Conservation (phyloP, 371 early-diverging fungal genomes). For the Mortierella sp. region DNA sequence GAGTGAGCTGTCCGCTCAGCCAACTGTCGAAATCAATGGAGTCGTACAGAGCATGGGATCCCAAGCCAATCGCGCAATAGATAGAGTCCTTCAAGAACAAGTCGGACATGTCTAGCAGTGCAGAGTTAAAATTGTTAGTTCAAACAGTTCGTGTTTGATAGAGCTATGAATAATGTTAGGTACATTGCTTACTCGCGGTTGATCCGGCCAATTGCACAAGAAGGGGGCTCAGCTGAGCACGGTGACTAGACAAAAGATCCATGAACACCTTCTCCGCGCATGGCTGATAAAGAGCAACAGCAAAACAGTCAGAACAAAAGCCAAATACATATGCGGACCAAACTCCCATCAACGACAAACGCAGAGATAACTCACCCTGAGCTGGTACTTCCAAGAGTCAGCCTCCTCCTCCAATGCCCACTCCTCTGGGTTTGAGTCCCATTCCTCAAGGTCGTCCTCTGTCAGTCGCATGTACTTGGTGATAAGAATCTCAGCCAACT, state of each 20-base stretch:
- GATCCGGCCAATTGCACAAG: constrained; percentile 72
- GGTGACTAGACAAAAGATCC: constrained; percentile 77
- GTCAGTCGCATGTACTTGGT: constrained; percentile 81
- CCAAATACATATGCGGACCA: neutral
- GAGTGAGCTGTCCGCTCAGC: constrained; percentile 70
- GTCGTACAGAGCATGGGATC: constrained; percentile 88
- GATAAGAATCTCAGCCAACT: constrained; percentile 78
- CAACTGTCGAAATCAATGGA: constrained; percentile 86
- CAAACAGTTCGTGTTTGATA: neutral
- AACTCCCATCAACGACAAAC: neutral
- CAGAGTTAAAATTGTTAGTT: neutral
- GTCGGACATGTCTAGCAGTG: constrained; percentile 60
- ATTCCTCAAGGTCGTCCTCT: constrained; percentile 77
- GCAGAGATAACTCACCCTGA: constrained; percentile 68
- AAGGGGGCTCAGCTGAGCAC: constrained; percentile 75
- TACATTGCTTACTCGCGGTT: constrained; percentile 65
- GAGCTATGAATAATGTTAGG: neutral
- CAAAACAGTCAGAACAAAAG: neutral
- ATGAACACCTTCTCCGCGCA: constrained; percentile 90
- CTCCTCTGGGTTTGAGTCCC: constrained; percentile 92
- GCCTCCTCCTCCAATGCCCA: constrained; percentile 86
- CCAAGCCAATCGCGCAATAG: constrained; percentile 85
- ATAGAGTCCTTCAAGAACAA: constrained; percentile 86
- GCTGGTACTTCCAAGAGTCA: constrained; percentile 89
- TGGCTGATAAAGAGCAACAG: constrained; percentile 60